Conservation (phyloP, 306 rosid species). For the Lablab purpureus region DNA sequence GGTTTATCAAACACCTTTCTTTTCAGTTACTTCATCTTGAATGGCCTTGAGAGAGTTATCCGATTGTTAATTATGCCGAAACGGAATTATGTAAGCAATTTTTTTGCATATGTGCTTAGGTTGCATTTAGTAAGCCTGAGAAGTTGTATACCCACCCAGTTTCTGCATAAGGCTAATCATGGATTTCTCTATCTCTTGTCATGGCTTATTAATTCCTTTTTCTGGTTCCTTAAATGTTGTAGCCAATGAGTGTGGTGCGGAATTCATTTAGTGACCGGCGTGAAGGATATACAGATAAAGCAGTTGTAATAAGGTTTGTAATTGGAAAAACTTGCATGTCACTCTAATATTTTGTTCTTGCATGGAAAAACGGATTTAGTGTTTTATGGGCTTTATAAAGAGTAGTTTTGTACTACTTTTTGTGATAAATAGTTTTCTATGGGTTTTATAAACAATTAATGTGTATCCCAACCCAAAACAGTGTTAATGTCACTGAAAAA, state of each 20-base stretch:
- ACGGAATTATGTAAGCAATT: slow-evolving; percentile 83
- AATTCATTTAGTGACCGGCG: slow-evolving; percentile 80
- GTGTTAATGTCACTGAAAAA: background rate
- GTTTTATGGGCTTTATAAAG: background rate
- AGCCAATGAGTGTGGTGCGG: slow-evolving; percentile 91
- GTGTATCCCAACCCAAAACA: background rate
- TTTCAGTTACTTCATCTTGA: slow-evolving; percentile 86
- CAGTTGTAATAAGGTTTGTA: slow-evolving; percentile 82
- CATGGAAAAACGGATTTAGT: too few relatives aligned
- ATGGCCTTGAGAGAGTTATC: slow-evolving; percentile 93
- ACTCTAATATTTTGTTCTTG: background rate
- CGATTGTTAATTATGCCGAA: slow-evolving; percentile 84
- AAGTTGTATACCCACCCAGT: slow-evolving; percentile 30
- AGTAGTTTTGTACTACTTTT: background rate
- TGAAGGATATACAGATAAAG: slow-evolving; percentile 88
- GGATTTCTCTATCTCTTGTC: slow-evolving; percentile 38
- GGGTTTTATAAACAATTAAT: background rate
- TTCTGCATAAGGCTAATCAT: slow-evolving; percentile 36
- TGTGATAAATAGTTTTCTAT: background rate
- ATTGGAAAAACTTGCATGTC: background rate
- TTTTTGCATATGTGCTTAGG: slow-evolving; percentile 1
- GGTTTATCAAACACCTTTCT: slow-evolving; percentile 32
- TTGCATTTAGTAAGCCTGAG: slow-evolving; percentile 27
- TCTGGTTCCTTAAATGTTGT: slow-evolving; percentile 46
- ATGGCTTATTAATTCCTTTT: slow-evolving; percentile 44